Conservation (phyloP, 768 basidiomycete species). For the Mycena metata region DNA sequence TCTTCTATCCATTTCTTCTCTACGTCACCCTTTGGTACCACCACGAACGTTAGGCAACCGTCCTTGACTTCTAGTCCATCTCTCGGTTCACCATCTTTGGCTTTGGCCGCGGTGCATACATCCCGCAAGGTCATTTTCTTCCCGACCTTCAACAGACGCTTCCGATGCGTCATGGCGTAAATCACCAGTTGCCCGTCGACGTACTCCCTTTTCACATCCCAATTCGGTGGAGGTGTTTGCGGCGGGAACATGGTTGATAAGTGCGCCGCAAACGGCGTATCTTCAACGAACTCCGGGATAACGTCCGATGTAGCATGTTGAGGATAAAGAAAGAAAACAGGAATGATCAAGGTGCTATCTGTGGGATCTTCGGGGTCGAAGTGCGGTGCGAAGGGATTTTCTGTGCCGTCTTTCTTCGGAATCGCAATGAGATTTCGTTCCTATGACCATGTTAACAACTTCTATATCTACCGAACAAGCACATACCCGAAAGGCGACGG, state of each 20-base stretch:
- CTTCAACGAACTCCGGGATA: constrained; percentile 87
- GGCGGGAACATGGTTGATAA: constrained; percentile 89
- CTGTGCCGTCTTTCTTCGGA: constrained; percentile 64
- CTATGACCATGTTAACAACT: constrained; percentile 53
- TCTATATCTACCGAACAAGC: constrained; percentile 1
- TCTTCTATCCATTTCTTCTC: constrained; percentile 91
- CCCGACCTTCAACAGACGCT: constrained; percentile 89
- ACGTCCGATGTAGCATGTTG: constrained; percentile 91
- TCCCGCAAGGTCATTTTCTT: constrained; percentile 90
- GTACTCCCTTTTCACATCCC: constrained; percentile 85
- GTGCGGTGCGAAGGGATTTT: constrained; percentile 71
- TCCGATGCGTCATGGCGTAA: constrained; percentile 85
- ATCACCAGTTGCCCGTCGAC: constrained; percentile 72
- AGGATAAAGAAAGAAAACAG: constrained; percentile 95
- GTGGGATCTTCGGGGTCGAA: constrained; percentile 77
- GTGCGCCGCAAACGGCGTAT: constrained; percentile 84
- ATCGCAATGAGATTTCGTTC: constrained; percentile 78
- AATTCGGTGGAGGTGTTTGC: constrained; percentile 70
- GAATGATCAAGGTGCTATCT: constrained; percentile 76
- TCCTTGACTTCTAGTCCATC: constrained; percentile 92
- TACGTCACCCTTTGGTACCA: constrained; percentile 79
- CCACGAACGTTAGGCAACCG: constrained; percentile 83
- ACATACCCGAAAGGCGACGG: constrained; percentile 75
- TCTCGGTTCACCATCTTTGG: constrained; percentile 65
- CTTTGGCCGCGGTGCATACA: constrained; percentile 75